phyloP scores from a whole-genome alignment of 148 eudicot species.

The Dianthus caryophyllus region DNA sequence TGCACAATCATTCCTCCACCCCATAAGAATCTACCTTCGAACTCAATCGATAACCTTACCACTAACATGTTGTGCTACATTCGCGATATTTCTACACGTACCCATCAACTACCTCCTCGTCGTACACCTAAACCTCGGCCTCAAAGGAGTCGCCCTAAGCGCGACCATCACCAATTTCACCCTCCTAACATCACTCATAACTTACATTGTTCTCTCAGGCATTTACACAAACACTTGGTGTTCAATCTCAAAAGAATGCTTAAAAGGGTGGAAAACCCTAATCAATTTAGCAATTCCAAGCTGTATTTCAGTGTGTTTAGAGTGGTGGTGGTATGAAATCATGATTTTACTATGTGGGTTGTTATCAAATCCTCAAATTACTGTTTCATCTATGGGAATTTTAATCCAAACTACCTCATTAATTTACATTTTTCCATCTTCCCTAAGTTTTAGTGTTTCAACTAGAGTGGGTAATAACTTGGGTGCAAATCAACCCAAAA shows the following conservation, averaged over 20 bases:
- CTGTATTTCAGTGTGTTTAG: conserved; percentile 70
- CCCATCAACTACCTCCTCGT: conserved; percentile 66
- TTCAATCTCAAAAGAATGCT: conserved; percentile 40
- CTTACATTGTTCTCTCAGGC: conserved; percentile 43
- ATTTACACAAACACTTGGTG: conserved; percentile 53
- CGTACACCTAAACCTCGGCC: conserved; percentile 36
- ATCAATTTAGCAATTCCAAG: conserved; percentile 61
- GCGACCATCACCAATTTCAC: conserved; percentile 52
- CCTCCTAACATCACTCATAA: conserved; percentile 39
- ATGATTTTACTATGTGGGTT: conserved; percentile 69
- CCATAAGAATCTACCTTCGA: conserved; percentile 64
- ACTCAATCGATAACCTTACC: conserved; percentile 70
- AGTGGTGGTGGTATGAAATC: conserved; percentile 96
- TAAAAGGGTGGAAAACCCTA: conserved; percentile 47
- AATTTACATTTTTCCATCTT: conserved; percentile 75
- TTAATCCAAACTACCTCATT: conserved; percentile 68
- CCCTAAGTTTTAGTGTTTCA: conserved; percentile 59
- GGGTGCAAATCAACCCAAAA: conserved; percentile 47
- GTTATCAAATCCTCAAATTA: conserved; percentile 44
- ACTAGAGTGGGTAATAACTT: conserved; percentile 64
- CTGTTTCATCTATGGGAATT: conserved; percentile 70
- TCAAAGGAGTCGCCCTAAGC: conserved; percentile 57
- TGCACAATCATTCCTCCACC: conserved; percentile 54
- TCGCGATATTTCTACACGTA: conserved; percentile 58
- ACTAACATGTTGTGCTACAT: conserved; percentile 52